Base-by-base conservation (phyloP, 495 filamentous ascomycete genomes). In the Neurospora sp. region DNA sequence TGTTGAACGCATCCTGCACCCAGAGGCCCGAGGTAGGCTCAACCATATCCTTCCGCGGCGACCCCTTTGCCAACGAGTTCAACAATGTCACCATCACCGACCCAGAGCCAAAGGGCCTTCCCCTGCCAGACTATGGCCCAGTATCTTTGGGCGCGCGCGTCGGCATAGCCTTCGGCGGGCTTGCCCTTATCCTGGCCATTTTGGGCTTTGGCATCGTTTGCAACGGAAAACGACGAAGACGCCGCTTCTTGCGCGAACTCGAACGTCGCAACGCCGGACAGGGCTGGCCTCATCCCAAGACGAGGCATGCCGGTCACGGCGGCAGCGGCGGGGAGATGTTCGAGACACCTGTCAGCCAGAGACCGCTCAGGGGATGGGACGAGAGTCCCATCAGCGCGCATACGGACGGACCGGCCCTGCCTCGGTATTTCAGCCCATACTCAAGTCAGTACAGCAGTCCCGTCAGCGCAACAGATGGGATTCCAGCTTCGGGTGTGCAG, bases 391-490 rank as follows among this genome's bases (percentile, higher is more conserved):
- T 84, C 69, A 85, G 81, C 72, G 81, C 82, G 2, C 71, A 71
- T n/a, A 82, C 82, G 3, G 80, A 82, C n/a, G 72, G 74, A 31
- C 62, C 69, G 16, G 71, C 81, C 9, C 81, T 83, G 72, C 83
- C 83, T 23, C 84, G 82, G 7, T 86, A 86, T 75, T 85, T 85
- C 75, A 84, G 82, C 20, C 85, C 85, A 0, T 86, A 86, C 71
- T 75, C 78, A 6, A 84, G 84, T 71, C 79, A 82, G 69, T 86
- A 81, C 75, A 84, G 83, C 78, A 86, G 84, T 75, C 85, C 85
- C 39, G 77, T 85, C 39, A 83, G 79, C 62, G 83, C 73, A 20
- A 76, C 79, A 46, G 83, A 84, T 40, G 77, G 75, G 31, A 72
- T 73, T 1, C 74, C 76, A 40, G 75, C 76, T 16, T 75, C 76